These are phyloP conservation scores for Ailanthus altissimus DNA, from an alignment of 345 rosid species.

Conservation along the genomic window DNA sequence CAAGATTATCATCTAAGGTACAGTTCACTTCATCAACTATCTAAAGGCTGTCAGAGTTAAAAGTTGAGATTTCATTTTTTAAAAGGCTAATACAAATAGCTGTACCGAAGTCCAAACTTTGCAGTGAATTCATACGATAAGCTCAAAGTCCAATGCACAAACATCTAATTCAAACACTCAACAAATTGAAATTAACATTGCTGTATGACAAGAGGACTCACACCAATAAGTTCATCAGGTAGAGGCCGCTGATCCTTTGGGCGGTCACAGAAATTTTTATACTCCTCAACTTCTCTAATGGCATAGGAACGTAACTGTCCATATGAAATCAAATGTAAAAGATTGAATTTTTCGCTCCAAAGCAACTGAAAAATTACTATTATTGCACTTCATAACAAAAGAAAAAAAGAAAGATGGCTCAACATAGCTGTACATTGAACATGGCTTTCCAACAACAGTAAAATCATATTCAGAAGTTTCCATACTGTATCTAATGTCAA, in stretches of 20 bases:
- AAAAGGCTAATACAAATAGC: neutral
- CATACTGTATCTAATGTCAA: neutral
- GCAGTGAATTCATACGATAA: neutral
- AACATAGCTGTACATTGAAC: neutral
- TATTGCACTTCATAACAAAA: slow-evolving; percentile 4
- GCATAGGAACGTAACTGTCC: slow-evolving; percentile 71
- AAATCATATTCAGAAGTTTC: neutral
- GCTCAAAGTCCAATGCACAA: slow-evolving; percentile 3
- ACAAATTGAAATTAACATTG: neutral
- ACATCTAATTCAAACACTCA: neutral
- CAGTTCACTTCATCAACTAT: neutral
- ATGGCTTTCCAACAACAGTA: neutral
- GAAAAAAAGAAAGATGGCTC: neutral
- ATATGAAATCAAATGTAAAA: slow-evolving; percentile 16
- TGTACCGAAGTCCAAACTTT: neutral
- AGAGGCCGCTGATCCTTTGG: slow-evolving; percentile 81
- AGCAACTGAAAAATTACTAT: neutral
- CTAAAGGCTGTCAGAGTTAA: slow-evolving; percentile 1
- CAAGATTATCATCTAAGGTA: neutral
- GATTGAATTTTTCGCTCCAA: slow-evolving; percentile 1
- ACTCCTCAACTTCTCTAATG: slow-evolving; percentile 83
- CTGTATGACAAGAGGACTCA: slow-evolving; percentile 38
- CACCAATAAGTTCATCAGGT: slow-evolving; percentile 90
- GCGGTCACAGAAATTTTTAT: slow-evolving; percentile 86
- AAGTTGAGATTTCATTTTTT: neutral